Evolutionary conservation across 2,329 filamentous ascomycete genomes (phyloP).

Genomic region (Verruconis gallopava): DNA sequence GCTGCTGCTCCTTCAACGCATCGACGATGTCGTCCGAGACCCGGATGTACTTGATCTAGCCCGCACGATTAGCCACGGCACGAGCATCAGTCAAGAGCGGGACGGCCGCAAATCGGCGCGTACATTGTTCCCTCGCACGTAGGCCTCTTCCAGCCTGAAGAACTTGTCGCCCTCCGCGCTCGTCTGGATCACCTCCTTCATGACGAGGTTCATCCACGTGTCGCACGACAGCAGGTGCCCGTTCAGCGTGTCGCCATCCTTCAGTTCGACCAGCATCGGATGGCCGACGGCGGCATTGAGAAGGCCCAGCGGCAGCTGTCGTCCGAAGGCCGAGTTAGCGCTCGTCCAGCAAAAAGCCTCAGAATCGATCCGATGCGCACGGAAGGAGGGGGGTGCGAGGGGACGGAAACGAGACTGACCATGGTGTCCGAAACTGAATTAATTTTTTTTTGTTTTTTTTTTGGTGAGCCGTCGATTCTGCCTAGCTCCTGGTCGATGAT

Average conservation of each 20-base stretch:
- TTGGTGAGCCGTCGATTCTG: too few species aligned
- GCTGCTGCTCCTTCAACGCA: slow-evolving; percentile 82
- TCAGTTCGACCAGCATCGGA: slow-evolving; percentile 94
- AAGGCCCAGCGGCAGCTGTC: slow-evolving; percentile 57
- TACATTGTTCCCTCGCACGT: slow-evolving; percentile 96
- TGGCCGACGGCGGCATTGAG: slow-evolving; percentile 94
- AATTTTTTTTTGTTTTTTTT: too few species aligned
- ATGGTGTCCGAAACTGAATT: too few species aligned
- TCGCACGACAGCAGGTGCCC: slow-evolving; percentile 94
- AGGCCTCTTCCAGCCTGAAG: slow-evolving; percentile 80
- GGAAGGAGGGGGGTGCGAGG: too few species aligned
- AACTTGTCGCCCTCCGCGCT: slow-evolving; percentile 93
- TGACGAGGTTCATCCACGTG: slow-evolving; percentile 98
- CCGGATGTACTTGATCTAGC: slow-evolving; percentile 97
- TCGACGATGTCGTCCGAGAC: slow-evolving; percentile 97
- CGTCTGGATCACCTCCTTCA: slow-evolving; percentile 95
- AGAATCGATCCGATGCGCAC: too few species aligned
- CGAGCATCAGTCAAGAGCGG: too few species aligned
- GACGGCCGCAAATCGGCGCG: slow-evolving; percentile 2
- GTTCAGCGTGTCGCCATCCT: slow-evolving; percentile 95
- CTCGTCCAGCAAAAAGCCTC: too few species aligned
- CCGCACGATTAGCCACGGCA: too few species aligned
- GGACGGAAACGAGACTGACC: too few species aligned
- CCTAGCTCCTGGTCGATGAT: too few species aligned
- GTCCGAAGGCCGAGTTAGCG: neutral